Base-by-base conservation (phyloP, 2,329 filamentous ascomycete species). In the Coniella vitis region DNA sequence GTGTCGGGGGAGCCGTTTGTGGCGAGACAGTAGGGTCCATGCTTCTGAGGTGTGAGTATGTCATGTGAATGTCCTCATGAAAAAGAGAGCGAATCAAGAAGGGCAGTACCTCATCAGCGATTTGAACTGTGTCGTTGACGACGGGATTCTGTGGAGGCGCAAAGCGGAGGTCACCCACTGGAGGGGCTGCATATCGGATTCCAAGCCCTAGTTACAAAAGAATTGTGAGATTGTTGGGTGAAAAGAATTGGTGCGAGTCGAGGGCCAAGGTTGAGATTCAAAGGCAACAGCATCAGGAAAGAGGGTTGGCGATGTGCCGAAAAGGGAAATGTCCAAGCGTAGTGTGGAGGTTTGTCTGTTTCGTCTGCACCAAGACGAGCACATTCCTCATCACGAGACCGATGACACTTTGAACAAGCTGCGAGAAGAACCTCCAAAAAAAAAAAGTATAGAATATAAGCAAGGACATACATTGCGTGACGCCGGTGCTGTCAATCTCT, bases 131-230 rank as follows among this genome's bases (percentile, higher is more conserved):
- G 3, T 63, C 48, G 17, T 69, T 66, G 3, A 62, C 57, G 0
- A 66, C 52, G 2, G 86, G 85, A 60, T 86, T 80, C 58, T 76
- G 69, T 0, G 87, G 84, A 14, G 79, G 78, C 48, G 72, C 70
- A 59, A 89, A 90, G 16, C 87, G 75, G 53, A 86, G 62, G 7
- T 75, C 57, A 1, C 80, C 83, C 1, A 84, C 50, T 0, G 86
- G 86, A 13, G 85, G 72, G 4, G 83, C 82, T 3, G 85, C 86
- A 67, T 79, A 91, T 38, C 84, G 78, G 54, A 91, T 78, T 1
- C 85, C 86, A 5, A 87, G 72, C 84, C 40, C 40, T 42, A 12
- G 7, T 42, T 2, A 17, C 10, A 10, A 29, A 10, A 10, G 10
- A 10, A 5, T 29, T 29, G 25, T 29, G 5, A 29, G 25, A 5